phyloP scores from a whole-genome alignment of 2,329 filamentous ascomycete genomes.

The Cytospora chrysosperma region DNA sequence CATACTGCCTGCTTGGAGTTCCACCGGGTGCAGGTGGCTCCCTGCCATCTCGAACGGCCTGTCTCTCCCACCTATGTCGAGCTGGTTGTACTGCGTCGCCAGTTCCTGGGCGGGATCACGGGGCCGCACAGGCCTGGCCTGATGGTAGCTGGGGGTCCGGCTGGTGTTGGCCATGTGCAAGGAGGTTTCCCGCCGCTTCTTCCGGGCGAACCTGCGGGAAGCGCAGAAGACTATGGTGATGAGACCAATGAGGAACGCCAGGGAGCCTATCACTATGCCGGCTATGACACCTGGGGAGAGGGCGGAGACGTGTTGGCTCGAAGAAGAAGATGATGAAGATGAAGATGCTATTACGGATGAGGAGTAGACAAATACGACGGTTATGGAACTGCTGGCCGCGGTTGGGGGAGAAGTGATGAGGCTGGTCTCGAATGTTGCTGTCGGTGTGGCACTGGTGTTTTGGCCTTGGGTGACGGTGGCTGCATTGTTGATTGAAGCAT shows the following conservation, averaged over 20 bases:
- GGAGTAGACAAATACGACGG: slow-evolving; percentile 20
- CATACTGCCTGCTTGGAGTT: slow-evolving; percentile 20
- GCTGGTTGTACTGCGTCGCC: slow-evolving; percentile 19
- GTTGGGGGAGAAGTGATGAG: not conserved
- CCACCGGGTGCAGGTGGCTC: slow-evolving; percentile 9
- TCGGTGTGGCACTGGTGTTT: not conserved
- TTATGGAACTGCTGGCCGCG: slow-evolving; percentile 18
- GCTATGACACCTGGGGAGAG: slow-evolving; percentile 28
- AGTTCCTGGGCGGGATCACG: slow-evolving; percentile 12
- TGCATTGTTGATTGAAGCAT: not conserved
- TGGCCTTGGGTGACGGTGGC: slow-evolving; percentile 16
- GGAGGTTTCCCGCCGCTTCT: slow-evolving; percentile 11
- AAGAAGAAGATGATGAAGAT: slow-evolving; percentile 2
- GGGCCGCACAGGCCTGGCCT: not conserved
- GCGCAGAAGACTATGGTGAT: slow-evolving; percentile 22
- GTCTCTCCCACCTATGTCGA: slow-evolving; percentile 12
- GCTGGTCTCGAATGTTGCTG: slow-evolving; percentile 1
- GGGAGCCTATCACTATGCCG: slow-evolving; percentile 29
- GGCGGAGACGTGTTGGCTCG: not conserved
- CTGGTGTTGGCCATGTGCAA: not conserved
- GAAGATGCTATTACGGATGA: slow-evolving; percentile 2
- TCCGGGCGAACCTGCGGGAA: slow-evolving; percentile 16
- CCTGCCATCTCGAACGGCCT: slow-evolving; percentile 9
- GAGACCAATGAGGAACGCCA: slow-evolving; percentile 24
- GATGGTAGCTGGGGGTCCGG: not conserved